phyloP scores from a whole-genome alignment of 2,329 filamentous ascomycete genomes.

The Aureobasidium sp. region DNA sequence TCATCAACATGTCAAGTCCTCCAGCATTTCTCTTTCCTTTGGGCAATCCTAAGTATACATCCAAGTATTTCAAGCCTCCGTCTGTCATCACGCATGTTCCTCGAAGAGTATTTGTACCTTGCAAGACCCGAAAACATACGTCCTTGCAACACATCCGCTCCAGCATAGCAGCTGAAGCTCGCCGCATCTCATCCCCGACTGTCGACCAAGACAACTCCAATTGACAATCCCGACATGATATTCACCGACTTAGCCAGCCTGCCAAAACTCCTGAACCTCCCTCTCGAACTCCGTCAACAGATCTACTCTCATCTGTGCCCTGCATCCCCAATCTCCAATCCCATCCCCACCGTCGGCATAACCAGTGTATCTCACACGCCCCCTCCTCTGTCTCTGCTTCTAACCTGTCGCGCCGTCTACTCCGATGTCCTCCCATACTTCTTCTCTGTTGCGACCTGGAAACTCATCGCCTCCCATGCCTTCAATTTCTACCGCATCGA shows the following conservation, averaged over 20 bases:
- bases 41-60: background rate
- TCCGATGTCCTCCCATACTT: constrained; percentile 27
- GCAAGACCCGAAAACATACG: background rate
- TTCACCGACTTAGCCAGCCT: background rate
- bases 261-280: constrained; percentile 29
- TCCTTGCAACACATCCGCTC: background rate
- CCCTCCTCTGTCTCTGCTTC: constrained; percentile 22
- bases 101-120: background rate
- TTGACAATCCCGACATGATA: background rate
- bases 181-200: background rate
- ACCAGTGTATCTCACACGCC: constrained; percentile 28
- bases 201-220: too few relatives aligned
- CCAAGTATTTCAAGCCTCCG: background rate
- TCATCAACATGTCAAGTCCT: background rate
- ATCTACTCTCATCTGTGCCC: constrained; percentile 36
- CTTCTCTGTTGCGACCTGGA: constrained; percentile 27
- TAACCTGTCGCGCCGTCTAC: constrained; percentile 24
- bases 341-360: constrained; percentile 26
- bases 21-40: background rate
- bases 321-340: constrained; percentile 22
- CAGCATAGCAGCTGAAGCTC: background rate
- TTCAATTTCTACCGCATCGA: constrained; percentile 33
- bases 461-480: constrained; percentile 30
- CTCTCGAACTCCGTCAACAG: constrained; percentile 37
- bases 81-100: background rate